Base-by-base conservation (phyloP, 352 stramenopile genomes). In the Globisporangium nagaii region DNA sequence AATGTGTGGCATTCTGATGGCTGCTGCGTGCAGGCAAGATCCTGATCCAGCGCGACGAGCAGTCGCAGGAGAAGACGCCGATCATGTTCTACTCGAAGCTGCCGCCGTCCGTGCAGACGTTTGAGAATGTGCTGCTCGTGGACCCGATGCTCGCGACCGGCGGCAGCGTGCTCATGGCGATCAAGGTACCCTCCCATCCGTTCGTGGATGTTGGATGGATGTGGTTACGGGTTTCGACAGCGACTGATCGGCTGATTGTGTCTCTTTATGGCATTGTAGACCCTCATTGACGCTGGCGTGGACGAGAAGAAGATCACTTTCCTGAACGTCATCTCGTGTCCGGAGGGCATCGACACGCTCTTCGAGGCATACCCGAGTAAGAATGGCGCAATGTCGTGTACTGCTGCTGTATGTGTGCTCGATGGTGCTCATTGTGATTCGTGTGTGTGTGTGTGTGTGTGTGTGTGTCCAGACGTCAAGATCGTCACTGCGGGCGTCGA, bases 111-210 rank as follows among this genome's bases (percentile, higher is more conserved):
- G 88, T 98, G 24, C 57, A 76, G 41, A 63, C 57, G 12, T 81
- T 88, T 28, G 84, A 93, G 63, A 69, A 95, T 56, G 80, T 98
- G 15, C 62, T 99, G n/a, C 65, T 99, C 11, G 96, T 97, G 46
- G 95, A 99, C 77, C 95, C 96, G 17, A 99, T 99, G 96, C 74
- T 98, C 34, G 96, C 89, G 2, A 98, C 93, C 0, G 81, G 78
- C 40, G 80, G 93, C 30, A 97, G 84, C 43, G 91, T 95, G 35
- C 73, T 86, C 37, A 86, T 89, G 64, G 95, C 95, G 37, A 93
- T 99, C 53, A 82, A 97, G 60, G 79, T 92, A 51, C 48, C n/a
- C n/a, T n/a, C n/a, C n/a, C n/a, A n/a, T n/a, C n/a, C n/a, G n/a
- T n/a, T n/a, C 17, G n/a, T 25, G 39, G 6, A n/a, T 56, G 11